Conservation (phyloP, 306 rosid species). For the Cucumis melo region DNA sequence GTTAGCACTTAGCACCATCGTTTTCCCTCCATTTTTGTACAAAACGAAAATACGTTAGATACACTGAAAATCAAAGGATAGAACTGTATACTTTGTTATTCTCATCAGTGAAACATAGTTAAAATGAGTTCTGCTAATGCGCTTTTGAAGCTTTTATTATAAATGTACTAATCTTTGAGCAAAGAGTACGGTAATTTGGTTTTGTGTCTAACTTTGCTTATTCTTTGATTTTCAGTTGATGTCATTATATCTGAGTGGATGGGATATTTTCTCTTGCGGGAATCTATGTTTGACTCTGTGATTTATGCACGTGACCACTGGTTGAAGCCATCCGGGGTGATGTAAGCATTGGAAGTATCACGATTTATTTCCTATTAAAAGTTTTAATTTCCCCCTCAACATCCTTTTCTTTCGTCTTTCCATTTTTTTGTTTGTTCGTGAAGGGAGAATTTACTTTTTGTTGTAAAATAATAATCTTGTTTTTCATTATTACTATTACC, state of each 20-base stretch:
- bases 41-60: too few relatives aligned
- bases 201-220: background rate
- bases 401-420: too few relatives aligned
- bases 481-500: background rate
- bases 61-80: background rate
- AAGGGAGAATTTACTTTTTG: background rate
- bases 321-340: constrained; percentile 94
- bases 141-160: background rate
- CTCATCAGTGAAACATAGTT: background rate
- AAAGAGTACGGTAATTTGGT: background rate
- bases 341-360: constrained; percentile 30
- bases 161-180: background rate
- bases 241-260: constrained; percentile 98
- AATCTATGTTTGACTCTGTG: constrained; percentile 98
- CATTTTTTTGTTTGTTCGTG: too few relatives aligned
- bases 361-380: background rate
- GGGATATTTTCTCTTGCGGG: constrained; percentile 97
- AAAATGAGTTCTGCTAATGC: background rate
- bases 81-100: background rate
- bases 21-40: background rate
- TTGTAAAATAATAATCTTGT: background rate
- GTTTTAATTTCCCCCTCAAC: background rate
- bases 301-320: constrained; percentile 96
- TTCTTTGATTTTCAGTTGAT: constrained; percentile 42
- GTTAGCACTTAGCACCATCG: constrained; percentile 15